Base-by-base conservation (phyloP, 495 filamentous ascomycete species). In the Penicillium pancosmium region DNA sequence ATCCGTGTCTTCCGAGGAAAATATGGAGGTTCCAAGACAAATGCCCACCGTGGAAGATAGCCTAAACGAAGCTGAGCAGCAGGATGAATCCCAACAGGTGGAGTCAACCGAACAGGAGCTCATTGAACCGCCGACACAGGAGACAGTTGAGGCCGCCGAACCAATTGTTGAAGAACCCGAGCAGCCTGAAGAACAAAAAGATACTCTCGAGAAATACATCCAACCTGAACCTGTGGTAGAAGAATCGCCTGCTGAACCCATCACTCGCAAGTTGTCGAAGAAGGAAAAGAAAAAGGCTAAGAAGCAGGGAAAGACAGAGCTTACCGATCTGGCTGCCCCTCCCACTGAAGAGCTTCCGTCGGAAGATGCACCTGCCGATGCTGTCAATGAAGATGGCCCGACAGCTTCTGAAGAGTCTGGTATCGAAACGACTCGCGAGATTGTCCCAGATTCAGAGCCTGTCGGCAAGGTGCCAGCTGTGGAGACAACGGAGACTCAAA, bases 221-320 rank as follows among this genome's bases (percentile, higher is more conserved):
- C 35, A 38, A 15, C 9, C 36, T 33, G 43, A 25, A 16, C 15
- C 38, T 7, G 19, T 34, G 27, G 16, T 31, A 6, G 56, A 50
- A 13, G 16, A 46, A 6, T 21, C 34, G 40, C 4, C 46, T 5
- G 19, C 46, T 27, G 46, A 48, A 15, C 21, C 46, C 3, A 27
- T 48, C 7, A 8, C 46, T 19, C 68, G 69, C 9, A 73, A 75
- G 47, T 50, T 70, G 19, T 73, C 74, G 4, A 77, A 78, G 63
- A 77, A 74, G 49, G 73, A 79, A 48, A 78, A 74, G 60, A 74
- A 62, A 51, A 80, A 78, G 51, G 66, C 68, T 25, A 76, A 76
- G 66, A 72, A 77, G 40, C 64, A 73, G 33, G 61, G 54, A 12
- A 62, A 68, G 36, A 27, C 62, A 48, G 55, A 65, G 23, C 15